Conservation (phyloP, 352 stramenopile species). For the Phytophthora foliorum region DNA sequence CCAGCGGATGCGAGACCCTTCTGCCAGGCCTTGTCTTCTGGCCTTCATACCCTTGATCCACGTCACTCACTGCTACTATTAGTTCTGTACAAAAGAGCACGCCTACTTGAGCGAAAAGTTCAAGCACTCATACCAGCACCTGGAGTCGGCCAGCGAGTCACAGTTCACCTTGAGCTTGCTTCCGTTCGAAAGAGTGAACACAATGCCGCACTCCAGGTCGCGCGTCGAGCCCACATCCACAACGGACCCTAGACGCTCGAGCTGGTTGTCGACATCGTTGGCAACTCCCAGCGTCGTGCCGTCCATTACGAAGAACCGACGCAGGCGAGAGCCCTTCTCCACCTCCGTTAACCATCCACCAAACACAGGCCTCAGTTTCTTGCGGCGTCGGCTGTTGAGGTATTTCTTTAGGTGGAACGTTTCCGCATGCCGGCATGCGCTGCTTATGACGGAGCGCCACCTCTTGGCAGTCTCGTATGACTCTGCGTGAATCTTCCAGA, state of each 20-base stretch:
- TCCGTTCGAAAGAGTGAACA: slow-evolving; percentile 70
- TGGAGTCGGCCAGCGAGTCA: slow-evolving; percentile 76
- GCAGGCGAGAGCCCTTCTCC: slow-evolving; percentile 50
- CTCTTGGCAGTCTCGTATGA: slow-evolving; percentile 83
- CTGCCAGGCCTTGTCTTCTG: slow-evolving; percentile 19
- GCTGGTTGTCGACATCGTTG: slow-evolving; percentile 84
- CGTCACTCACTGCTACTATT: slow-evolving; percentile 32
- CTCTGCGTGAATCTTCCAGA: slow-evolving; percentile 79
- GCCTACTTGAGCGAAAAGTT: slow-evolving; percentile 51
- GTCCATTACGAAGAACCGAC: slow-evolving; percentile 86
- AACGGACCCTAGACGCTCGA: slow-evolving; percentile 71
- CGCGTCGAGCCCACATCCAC: slow-evolving; percentile 71
- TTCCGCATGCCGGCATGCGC: slow-evolving; percentile 55
- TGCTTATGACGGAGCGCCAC: slow-evolving; percentile 75
- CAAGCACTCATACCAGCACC: slow-evolving; percentile 82
- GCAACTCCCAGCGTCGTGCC: slow-evolving; percentile 72
- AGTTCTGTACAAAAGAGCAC: slow-evolving; percentile 42
- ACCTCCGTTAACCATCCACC: slow-evolving; percentile 83
- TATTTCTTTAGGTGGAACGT: slow-evolving; percentile 80
- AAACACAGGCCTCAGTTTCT: slow-evolving; percentile 75
- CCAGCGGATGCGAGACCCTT: slow-evolving; percentile 28
- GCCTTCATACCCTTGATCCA: slow-evolving; percentile 26
- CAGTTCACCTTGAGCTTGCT: slow-evolving; percentile 73
- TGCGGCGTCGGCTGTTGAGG: slow-evolving; percentile 67
- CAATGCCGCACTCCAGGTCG: slow-evolving; percentile 73